Evolutionary conservation across 1,284 basidiomycete species (phyloP).

Genomic region (Tranzscheliella williamsii): DNA sequence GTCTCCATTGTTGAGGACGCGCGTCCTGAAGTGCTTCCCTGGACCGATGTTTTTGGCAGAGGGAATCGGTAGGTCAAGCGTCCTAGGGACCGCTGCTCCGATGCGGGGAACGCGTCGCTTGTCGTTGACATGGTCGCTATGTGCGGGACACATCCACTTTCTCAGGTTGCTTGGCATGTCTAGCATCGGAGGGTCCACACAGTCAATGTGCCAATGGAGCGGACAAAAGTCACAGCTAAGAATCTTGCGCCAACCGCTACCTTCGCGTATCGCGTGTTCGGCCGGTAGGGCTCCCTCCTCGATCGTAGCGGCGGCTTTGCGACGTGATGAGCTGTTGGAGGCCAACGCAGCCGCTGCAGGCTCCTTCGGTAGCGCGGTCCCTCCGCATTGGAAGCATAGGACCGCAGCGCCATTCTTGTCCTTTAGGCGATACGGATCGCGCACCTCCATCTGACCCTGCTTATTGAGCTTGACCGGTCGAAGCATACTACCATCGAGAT

Average conservation of each 20-base stretch:
- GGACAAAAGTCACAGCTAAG: slow-evolving; percentile 94
- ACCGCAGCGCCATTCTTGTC: slow-evolving; percentile 81
- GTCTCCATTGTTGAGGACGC: slow-evolving; percentile 85
- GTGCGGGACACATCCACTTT: slow-evolving; percentile 99
- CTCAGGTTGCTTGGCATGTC: slow-evolving; percentile 81
- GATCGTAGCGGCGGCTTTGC: slow-evolving; percentile 59
- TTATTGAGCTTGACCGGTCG: slow-evolving; percentile 65
- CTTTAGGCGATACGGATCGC: slow-evolving; percentile 83
- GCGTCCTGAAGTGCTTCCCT: slow-evolving; percentile 68
- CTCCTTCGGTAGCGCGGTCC: slow-evolving; percentile 69
- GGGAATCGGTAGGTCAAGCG: slow-evolving; percentile 36
- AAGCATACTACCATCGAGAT: slow-evolving; percentile 70
- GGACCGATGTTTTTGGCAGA: slow-evolving; percentile 64
- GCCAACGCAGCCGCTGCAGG: background rate
- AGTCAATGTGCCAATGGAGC: slow-evolving; percentile 96
- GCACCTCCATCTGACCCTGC: slow-evolving; percentile 83
- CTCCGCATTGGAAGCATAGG: slow-evolving; percentile 85
- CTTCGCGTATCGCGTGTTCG: slow-evolving; percentile 26
- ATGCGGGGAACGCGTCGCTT: slow-evolving; percentile 42
- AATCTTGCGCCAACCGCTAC: slow-evolving; percentile 65
- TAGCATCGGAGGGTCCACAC: slow-evolving; percentile 84
- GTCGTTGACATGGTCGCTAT: slow-evolving; percentile 74
- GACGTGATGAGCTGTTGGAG: background rate
- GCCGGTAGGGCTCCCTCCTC: slow-evolving; percentile 1
- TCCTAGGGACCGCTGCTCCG: slow-evolving; percentile 22